Conservation (phyloP, 371 early-diverging fungal species). For the Conidiobolus coronatus region DNA sequence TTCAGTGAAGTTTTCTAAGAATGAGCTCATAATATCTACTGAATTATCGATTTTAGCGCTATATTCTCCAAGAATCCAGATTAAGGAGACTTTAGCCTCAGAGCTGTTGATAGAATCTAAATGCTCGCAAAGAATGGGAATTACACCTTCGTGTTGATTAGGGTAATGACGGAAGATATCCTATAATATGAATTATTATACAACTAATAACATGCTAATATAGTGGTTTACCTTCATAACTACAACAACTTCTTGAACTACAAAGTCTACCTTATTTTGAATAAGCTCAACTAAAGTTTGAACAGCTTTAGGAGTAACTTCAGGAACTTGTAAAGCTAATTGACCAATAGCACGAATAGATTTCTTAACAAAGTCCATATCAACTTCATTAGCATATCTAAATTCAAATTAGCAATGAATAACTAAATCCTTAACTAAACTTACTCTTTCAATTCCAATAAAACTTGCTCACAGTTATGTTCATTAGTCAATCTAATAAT, state of each 20-base stretch:
- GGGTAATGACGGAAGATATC: slow-evolving; percentile 93
- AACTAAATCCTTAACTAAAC: not conserved
- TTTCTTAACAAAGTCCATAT: slow-evolving; percentile 87
- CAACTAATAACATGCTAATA: not conserved
- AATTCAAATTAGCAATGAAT: not conserved
- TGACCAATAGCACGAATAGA: slow-evolving; percentile 81
- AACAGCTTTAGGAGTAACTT: slow-evolving; percentile 63
- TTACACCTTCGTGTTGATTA: slow-evolving; percentile 70
- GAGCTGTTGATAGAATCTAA: slow-evolving; percentile 77
- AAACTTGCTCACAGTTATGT: slow-evolving; percentile 52
- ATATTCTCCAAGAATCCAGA: slow-evolving; percentile 95
- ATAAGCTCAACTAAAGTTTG: slow-evolving; percentile 64
- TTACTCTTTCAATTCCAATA: slow-evolving; percentile 82
- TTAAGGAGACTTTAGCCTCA: slow-evolving; percentile 83
- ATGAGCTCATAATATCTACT: slow-evolving; percentile 49
- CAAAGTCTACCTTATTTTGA: slow-evolving; percentile 74
- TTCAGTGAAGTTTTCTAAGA: slow-evolving; percentile 64
- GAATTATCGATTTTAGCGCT: slow-evolving; percentile 82
- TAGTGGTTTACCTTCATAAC: slow-evolving; percentile 40
- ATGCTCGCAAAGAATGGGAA: slow-evolving; percentile 69
- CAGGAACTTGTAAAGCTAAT: slow-evolving; percentile 72
- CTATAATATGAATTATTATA: slow-evolving; percentile 11
- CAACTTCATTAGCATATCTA: slow-evolving; percentile 78
- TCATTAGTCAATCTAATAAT: slow-evolving; percentile 62
- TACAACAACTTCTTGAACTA: slow-evolving; percentile 81